phyloP scores from a whole-genome alignment of 2,329 filamentous ascomycete species.

The Leptographium flavum region DNA sequence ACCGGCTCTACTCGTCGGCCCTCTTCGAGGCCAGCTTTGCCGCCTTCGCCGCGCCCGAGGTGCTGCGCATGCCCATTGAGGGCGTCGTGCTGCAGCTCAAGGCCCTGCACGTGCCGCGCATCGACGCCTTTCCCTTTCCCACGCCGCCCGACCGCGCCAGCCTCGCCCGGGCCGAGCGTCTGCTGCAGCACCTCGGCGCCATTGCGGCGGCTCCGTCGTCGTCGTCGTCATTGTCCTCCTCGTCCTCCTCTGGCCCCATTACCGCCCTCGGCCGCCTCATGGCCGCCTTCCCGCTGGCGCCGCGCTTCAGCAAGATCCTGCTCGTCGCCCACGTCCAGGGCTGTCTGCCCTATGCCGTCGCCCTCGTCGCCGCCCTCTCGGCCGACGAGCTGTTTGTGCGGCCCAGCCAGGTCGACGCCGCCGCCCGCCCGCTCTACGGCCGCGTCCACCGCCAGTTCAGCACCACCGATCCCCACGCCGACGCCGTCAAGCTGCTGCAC shows the following conservation, averaged over 20 bases:
- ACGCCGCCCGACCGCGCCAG: slow-evolving; percentile 69
- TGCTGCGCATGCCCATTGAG: slow-evolving; percentile 83
- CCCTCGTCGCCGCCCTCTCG: slow-evolving; percentile 75
- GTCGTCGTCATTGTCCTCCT: too few relatives aligned
- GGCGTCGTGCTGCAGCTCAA: slow-evolving; percentile 88
- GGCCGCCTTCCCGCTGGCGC: slow-evolving; percentile 78
- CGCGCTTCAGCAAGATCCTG: slow-evolving; percentile 84
- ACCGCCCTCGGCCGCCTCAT: slow-evolving; percentile 70
- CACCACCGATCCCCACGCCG: slow-evolving; percentile 66
- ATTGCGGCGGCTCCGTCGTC: slow-evolving; percentile 35
- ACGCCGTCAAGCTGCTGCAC: slow-evolving; percentile 81
- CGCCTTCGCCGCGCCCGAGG: slow-evolving; percentile 76
- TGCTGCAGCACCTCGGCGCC: slow-evolving; percentile 75
- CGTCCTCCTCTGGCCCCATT: slow-evolving; percentile 61
- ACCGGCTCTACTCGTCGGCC: slow-evolving; percentile 84
- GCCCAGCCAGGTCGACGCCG: slow-evolving; percentile 45
- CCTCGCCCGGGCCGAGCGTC: slow-evolving; percentile 69
- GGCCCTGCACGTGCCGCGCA: slow-evolving; percentile 79
- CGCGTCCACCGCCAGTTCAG: slow-evolving; percentile 66
- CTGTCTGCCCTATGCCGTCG: slow-evolving; percentile 74
- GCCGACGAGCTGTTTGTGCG: slow-evolving; percentile 79
- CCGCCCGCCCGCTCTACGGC: slow-evolving; percentile 29
- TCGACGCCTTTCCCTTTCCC: slow-evolving; percentile 91
- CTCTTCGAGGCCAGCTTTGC: slow-evolving; percentile 84
- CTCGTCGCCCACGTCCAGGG: slow-evolving; percentile 71